Evolutionary conservation across 441 rosid genomes (phyloP), one percentile per base, ranked within the genome.

Genomic region (Arabidopsis hybrid): DNA sequence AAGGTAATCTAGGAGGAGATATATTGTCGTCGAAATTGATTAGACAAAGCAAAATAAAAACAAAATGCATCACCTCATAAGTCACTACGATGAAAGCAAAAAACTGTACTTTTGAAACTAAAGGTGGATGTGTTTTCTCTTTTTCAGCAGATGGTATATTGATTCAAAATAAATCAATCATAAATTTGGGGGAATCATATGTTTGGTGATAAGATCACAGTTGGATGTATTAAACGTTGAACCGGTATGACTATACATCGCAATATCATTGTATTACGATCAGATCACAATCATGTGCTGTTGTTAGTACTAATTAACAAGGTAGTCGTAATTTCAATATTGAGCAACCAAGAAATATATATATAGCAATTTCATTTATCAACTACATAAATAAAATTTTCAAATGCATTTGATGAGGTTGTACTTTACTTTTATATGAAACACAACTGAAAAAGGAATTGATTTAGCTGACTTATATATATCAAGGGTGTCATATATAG

Each of bases 1-100:
- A 78, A 66, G 63, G 74, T 78, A 66, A 78, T 78, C 81, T 78
- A 66, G 77, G 81, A 67, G 17, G 65, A 78, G 73, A 78, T 72
- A 66, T 72, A 67, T 6, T 78, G 77, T 78, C 80, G 61, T 32
- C 51, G 9, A 72, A 55, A 53, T 31, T 77, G 77, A 77, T 67
- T 72, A 72, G 77, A 77, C 69, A 72, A 72, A 77, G 53, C 77
- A 59, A 66, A 60, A 51, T 26, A 65, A 66, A 65, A 12, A 55
- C 38, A 78, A 61, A 72, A 72, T 77, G 80, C 36, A 65, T 71
- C 80, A 77, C 57, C 39, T 76, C 79, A 70, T 38, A 70, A 69
- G 66, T 69, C 75, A 76, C 75, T 76, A 70, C 56, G 12, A 64
- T 39, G 60, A 71, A 70, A 76, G 76, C 72, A 47, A 55, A 67